Conservation (phyloP, 371 early-diverging fungal species). For the Haplosporangium sp. region DNA sequence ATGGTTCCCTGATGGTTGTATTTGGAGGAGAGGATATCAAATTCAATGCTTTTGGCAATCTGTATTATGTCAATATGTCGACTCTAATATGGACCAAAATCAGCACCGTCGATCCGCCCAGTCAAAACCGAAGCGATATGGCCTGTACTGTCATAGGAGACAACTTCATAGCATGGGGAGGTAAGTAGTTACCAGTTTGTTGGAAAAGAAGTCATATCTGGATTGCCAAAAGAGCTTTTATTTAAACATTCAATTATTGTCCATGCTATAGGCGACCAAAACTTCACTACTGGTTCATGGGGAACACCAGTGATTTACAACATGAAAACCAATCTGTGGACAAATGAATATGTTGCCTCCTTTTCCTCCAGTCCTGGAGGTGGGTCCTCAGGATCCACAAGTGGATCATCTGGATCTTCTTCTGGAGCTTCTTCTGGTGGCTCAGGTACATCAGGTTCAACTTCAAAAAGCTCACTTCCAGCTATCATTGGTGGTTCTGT, state of each 20-base stretch:
- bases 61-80: conserved; percentile 1
- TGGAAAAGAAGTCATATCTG: not conserved
- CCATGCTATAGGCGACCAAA: not conserved
- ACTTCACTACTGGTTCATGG: not conserved
- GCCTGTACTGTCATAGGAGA: not conserved
- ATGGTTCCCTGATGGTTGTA: not conserved
- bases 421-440: no score
- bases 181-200: not conserved
- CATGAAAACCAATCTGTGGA: conserved; percentile 4
- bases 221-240: no score
- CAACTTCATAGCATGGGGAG: conserved; percentile 13
- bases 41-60: not conserved
- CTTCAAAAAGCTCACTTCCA: no score
- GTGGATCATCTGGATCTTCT: not conserved
- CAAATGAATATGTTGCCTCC: not conserved
- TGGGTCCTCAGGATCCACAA: not conserved
- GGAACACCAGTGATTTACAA: conserved; percentile 10
- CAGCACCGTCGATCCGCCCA: no score
- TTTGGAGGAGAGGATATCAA: conserved; percentile 1
- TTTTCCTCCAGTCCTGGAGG: not conserved
- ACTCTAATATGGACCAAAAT: conserved; percentile 2
- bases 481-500: no score
- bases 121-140: not conserved
- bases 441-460: no score
- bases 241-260: not conserved